Conservation (phyloP, 495 filamentous ascomycete genomes). For the Aspergillus ostianus region DNA sequence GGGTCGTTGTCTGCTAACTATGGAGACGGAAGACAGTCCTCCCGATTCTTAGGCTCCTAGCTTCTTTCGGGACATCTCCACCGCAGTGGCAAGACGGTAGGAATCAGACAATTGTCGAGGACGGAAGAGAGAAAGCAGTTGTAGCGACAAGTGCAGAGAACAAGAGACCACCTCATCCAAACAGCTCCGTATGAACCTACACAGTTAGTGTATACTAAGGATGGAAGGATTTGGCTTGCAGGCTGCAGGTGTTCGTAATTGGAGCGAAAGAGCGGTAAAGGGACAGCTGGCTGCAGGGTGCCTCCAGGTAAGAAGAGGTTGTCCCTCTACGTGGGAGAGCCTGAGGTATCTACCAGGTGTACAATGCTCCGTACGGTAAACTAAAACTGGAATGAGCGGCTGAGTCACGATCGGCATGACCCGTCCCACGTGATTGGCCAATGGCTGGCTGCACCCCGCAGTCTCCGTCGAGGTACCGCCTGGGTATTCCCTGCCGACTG, state of each 20-base stretch:
- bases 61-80: not conserved
- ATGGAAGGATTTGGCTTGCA: conserved; percentile 2
- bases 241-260: conserved; percentile 14
- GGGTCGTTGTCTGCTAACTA: not conserved
- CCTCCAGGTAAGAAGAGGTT: no score
- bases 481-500: not conserved
- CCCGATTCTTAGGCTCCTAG: not conserved
- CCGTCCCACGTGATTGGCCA: conserved; percentile 9
- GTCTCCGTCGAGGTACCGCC: not conserved
- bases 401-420: conserved; percentile 6
- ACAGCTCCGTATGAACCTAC: not conserved
- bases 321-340: no score
- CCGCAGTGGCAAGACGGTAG: not conserved
- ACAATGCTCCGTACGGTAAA: no score
- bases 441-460: conserved; percentile 17
- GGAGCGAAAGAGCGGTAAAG: conserved; percentile 25
- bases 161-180: no score
- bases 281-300: conserved; percentile 21
- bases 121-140: not conserved
- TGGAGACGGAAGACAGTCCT: not conserved
- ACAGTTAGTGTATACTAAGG: not conserved
- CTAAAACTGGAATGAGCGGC: not conserved
- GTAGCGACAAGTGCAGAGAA: no score
- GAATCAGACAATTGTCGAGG: not conserved
- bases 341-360: no score